Conservation (phyloP, 2,329 filamentous ascomycete genomes). For the Botryotinia narcissicola region DNA sequence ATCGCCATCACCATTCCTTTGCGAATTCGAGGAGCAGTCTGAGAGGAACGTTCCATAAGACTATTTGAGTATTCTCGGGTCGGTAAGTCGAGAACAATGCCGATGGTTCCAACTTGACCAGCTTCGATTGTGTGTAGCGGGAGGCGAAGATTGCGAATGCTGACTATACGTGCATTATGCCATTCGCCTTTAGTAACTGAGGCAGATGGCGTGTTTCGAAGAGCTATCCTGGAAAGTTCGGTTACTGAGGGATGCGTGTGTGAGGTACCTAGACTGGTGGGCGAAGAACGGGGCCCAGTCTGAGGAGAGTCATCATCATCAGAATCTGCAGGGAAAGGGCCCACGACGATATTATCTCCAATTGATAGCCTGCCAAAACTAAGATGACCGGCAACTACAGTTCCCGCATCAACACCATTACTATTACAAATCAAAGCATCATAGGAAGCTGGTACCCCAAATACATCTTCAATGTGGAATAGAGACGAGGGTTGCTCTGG, state of each 20-base stretch:
- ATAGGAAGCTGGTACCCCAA: constrained; percentile 67
- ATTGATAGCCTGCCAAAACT: constrained; percentile 75
- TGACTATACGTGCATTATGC: constrained; percentile 77
- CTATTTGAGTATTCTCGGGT: constrained; percentile 37
- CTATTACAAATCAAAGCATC: constrained; percentile 45
- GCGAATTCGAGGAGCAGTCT: constrained; percentile 48
- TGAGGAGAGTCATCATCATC: constrained; percentile 41
- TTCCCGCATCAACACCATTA: constrained; percentile 51
- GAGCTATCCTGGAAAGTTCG: constrained; percentile 52
- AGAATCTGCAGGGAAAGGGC: constrained; percentile 67
- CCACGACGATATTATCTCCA: constrained; percentile 74
- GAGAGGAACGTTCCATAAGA: constrained; percentile 35
- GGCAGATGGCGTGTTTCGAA: constrained; percentile 52
- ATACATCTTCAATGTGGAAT: constrained; percentile 91
- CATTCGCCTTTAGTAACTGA: constrained; percentile 64
- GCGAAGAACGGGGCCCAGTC: constrained; percentile 45
- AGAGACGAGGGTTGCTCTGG: constrained; percentile 61
- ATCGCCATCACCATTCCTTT: constrained; percentile 83
- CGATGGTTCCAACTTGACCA: constrained; percentile 88
- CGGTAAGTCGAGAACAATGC: constrained; percentile 60
- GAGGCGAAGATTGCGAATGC: constrained; percentile 81
- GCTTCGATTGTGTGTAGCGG: constrained; percentile 73
- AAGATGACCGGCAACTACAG: constrained; percentile 82
- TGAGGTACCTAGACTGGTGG: constrained; percentile 46
- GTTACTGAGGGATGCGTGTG: constrained; percentile 53